phyloP scores from a whole-genome alignment of 2,329 filamentous ascomycete species.

The Aschersonia sp. region DNA sequence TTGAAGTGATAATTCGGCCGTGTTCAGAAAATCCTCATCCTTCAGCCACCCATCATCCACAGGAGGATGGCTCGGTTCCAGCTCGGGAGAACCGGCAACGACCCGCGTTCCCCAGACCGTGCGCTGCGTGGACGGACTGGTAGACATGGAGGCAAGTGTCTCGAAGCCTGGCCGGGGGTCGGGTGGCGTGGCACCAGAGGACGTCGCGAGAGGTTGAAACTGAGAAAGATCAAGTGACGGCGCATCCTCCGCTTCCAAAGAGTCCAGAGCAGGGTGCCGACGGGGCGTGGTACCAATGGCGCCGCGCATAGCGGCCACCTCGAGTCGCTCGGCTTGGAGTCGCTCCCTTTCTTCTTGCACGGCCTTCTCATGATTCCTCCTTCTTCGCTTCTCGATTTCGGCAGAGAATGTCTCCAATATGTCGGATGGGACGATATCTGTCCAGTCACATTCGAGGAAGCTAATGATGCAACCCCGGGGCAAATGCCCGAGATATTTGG shows the following conservation, averaged over 20 bases:
- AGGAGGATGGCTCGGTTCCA: slow-evolving; percentile 21
- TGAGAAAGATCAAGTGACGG: slow-evolving; percentile 40
- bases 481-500: slow-evolving; percentile 77
- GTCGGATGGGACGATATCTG: slow-evolving; percentile 65
- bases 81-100: slow-evolving; percentile 43
- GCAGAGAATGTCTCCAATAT: slow-evolving; percentile 60
- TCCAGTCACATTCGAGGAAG: slow-evolving; percentile 92
- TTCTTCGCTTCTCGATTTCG: slow-evolving; percentile 64
- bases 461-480: slow-evolving; percentile 83
- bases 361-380: slow-evolving; percentile 69
- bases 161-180: slow-evolving; percentile 47
- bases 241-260: slow-evolving; percentile 20
- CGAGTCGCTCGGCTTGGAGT: slow-evolving; percentile 64
- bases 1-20: slow-evolving; percentile 44
- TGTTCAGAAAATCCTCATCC: slow-evolving; percentile 57
- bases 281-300: slow-evolving; percentile 19
- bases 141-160: slow-evolving; percentile 62
- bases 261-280: slow-evolving; percentile 16
- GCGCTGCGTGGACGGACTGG: slow-evolving; percentile 58
- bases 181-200: slow-evolving; percentile 36
- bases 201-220: slow-evolving; percentile 46
- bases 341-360: slow-evolving; percentile 76
- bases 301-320: slow-evolving; percentile 53
- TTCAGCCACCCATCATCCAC: slow-evolving; percentile 73
- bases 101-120: slow-evolving; percentile 89